Conservation (phyloP, 352 stramenopile genomes). For the Pythium oligandrum region DNA sequence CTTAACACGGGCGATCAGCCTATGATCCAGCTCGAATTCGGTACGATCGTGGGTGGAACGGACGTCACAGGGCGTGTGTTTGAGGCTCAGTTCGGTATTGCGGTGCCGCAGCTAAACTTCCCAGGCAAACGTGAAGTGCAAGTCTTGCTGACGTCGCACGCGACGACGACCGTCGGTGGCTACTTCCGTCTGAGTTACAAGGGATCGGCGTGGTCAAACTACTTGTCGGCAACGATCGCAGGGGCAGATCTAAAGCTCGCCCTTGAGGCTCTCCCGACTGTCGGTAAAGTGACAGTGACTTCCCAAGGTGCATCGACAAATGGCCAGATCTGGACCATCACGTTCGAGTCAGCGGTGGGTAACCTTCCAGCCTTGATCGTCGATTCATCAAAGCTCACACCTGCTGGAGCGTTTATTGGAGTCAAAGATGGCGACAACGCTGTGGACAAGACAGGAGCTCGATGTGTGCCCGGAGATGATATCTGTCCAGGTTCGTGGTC, state of each 20-base stretch:
- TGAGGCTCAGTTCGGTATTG: constrained; percentile 42
- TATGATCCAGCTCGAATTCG: constrained; percentile 54
- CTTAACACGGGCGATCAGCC: constrained; percentile 40
- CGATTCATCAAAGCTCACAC: constrained; percentile 59
- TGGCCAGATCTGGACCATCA: constrained; percentile 69
- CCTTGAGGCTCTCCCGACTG: constrained; percentile 56
- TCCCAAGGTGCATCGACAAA: constrained; percentile 23
- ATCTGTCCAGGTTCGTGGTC: constrained; percentile 49
- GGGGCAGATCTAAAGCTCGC: constrained; percentile 41
- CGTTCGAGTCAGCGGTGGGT: constrained; percentile 65
- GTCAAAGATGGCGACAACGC: constrained; percentile 80
- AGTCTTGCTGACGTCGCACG: constrained; percentile 57
- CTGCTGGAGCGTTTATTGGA: constrained; percentile 32
- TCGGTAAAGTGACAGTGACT: constrained; percentile 53
- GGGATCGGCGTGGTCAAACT: constrained; percentile 65
- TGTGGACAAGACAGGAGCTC: constrained; percentile 32
- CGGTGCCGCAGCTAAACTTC: constrained; percentile 33
- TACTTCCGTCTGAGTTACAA: constrained; percentile 77
- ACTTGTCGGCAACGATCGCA: constrained; percentile 35
- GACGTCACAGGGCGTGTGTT: constrained; percentile 39
- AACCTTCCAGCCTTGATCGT: constrained; percentile 46
- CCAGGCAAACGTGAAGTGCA: constrained; percentile 71
- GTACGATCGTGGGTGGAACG: constrained; percentile 13
- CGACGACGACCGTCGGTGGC: constrained; percentile 28
- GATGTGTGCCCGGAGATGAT: constrained; percentile 42